Evolutionary conservation across 441 rosid genomes (phyloP).

Genomic region (Kokia cookei): DNA sequence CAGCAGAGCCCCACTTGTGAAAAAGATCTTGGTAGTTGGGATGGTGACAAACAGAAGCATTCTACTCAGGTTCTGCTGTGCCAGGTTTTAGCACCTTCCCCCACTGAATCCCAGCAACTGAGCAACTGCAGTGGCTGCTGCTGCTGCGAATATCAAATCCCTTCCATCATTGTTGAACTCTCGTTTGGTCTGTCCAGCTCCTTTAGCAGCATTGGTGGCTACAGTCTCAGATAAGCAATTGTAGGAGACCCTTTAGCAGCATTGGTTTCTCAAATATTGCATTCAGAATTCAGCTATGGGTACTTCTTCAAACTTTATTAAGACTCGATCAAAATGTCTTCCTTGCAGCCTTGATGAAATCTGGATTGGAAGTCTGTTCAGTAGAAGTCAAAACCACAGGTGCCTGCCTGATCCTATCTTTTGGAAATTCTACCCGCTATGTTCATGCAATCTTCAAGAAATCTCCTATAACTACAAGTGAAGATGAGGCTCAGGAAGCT

Average conservation of each 20-base stretch:
- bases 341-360: slow-evolving; percentile 30
- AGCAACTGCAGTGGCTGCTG: slow-evolving; percentile 43
- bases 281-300: neutral
- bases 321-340: neutral
- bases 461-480: slow-evolving; percentile 60
- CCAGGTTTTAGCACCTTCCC: slow-evolving; percentile 50
- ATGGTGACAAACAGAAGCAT: slow-evolving; percentile 65
- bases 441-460: slow-evolving; percentile 67
- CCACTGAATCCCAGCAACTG: slow-evolving; percentile 55
- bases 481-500: slow-evolving; percentile 92
- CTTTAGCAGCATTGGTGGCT: slow-evolving; percentile 45
- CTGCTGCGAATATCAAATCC: slow-evolving; percentile 65
- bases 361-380: slow-evolving; percentile 68
- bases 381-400: slow-evolving; percentile 59
- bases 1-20: slow-evolving; percentile 39
- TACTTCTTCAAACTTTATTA: neutral
- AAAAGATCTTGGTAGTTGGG: slow-evolving; percentile 71
- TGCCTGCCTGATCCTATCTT: slow-evolving; percentile 61
- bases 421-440: slow-evolving; percentile 67
- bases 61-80: slow-evolving; percentile 58
- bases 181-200: slow-evolving; percentile 22
- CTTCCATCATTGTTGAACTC: slow-evolving; percentile 48
- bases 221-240: slow-evolving; percentile 27
- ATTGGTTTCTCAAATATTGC: neutral
- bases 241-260: slow-evolving; percentile 24